Percentiles rank a stretch among this genome's conserved stretches.
phyloP scores from a whole-genome alignment of 108 stramenopile species.

The Mayamaea pseudoterrestris region DNA sequence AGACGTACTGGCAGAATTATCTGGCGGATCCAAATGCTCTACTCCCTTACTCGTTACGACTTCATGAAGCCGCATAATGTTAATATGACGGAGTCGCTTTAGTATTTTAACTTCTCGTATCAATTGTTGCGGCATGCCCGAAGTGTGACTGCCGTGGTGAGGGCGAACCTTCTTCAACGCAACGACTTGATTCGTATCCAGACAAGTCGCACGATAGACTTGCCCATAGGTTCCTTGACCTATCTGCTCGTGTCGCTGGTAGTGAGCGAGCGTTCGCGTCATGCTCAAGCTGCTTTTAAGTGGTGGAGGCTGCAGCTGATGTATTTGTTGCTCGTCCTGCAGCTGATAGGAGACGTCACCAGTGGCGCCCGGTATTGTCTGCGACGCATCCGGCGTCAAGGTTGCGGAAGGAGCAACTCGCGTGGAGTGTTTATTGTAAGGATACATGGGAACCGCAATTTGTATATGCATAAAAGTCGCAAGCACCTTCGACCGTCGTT shows the following conservation, averaged over 20 bases:
- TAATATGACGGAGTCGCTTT: slow-evolving; percentile 55
- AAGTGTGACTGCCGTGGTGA: slow-evolving; percentile 38
- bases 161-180: slow-evolving; percentile 76
- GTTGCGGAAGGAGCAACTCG: too few species aligned
- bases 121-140: slow-evolving; percentile 68
- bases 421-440: too few species aligned
- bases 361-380: too few species aligned
- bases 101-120: slow-evolving; percentile 81
- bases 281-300: too few species aligned
- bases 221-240: slow-evolving; percentile 87
- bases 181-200: slow-evolving; percentile 41
- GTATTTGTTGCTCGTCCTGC: too few species aligned
- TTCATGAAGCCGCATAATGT: slow-evolving; percentile 66
- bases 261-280: slow-evolving; percentile 70
- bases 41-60: slow-evolving; percentile 78
- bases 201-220: slow-evolving; percentile 59
- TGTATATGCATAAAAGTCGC: too few species aligned
- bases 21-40: slow-evolving; percentile 60
- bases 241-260: slow-evolving; percentile 63
- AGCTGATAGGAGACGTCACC: too few species aligned
- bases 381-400: too few species aligned
- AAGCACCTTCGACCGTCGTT: too few species aligned
- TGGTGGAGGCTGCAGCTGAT: too few species aligned
- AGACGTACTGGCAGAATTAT: slow-evolving; percentile 12
- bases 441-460: too few species aligned